A percentile compares a stretch with the other conserved stretches of the same genome.
phyloP scores from a whole-genome alignment of 805 yeast genomes.

The Teunomyces cretensis region DNA sequence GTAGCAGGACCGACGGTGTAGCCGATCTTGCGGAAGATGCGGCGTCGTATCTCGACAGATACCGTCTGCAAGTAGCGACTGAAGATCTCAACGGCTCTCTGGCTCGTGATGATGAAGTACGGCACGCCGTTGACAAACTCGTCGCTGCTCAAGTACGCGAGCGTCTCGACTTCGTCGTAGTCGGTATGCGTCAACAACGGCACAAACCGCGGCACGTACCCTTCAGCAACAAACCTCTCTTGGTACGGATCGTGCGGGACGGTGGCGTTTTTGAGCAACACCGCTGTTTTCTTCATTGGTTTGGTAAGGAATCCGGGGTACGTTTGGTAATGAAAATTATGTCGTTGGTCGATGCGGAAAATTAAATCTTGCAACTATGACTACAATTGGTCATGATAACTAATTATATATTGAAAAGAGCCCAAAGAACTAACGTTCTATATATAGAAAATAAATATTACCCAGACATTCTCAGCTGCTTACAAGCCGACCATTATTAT shows the following conservation, averaged over 20 bases:
- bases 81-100: conserved; percentile 84
- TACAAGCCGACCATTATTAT: conserved; percentile 5
- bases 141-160: conserved; percentile 41
- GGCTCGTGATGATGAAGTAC: conserved; percentile 79
- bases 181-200: conserved; percentile 74
- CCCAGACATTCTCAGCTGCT: too few relatives aligned
- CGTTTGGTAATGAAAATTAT: too few relatives aligned
- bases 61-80: conserved; percentile 41
- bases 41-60: conserved; percentile 16
- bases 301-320: too few relatives aligned
- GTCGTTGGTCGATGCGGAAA: too few relatives aligned
- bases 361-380: too few relatives aligned
- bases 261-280: conserved; percentile 72
- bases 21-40: conserved; percentile 50
- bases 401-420: not conserved
- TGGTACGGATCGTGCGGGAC: conserved; percentile 68
- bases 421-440: not conserved
- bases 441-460: conserved; percentile 2
- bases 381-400: too few relatives aligned
- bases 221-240: conserved; percentile 34
- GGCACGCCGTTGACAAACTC: conserved; percentile 42
- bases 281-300: conserved; percentile 20
- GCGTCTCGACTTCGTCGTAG: conserved; percentile 46
- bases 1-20: conserved; percentile 96
- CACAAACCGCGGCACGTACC: conserved; percentile 53